A percentile compares a stretch with the other conserved stretches of the same genome.
These are phyloP conservation scores for Malassezia yamatoensis DNA, from an alignment of 1,284 basidiomycete genomes.

Conservation along the genomic window DNA sequence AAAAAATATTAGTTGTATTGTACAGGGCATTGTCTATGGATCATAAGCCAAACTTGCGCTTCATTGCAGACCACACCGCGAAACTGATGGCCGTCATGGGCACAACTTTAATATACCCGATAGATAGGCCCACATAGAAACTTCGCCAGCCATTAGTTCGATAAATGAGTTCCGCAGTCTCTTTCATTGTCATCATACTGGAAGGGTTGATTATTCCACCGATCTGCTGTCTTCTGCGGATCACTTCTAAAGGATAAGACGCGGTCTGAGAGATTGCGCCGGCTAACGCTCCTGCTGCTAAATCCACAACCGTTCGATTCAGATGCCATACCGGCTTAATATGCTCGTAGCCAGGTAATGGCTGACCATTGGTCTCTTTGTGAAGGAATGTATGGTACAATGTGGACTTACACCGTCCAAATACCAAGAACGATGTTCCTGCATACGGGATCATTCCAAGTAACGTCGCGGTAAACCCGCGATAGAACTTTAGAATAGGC, in stretches of 20 bases:
- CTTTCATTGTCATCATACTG: slow-evolving; percentile 35
- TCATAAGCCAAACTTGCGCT: slow-evolving; percentile 37
- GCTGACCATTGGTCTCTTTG: slow-evolving; percentile 18
- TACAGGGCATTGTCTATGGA: background rate
- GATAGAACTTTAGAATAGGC: slow-evolving; percentile 70
- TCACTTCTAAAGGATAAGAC: slow-evolving; percentile 92
- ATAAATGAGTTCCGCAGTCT: slow-evolving; percentile 56
- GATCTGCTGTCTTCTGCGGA: slow-evolving; percentile 88
- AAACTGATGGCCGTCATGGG: slow-evolving; percentile 65
- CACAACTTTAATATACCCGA: slow-evolving; percentile 91
- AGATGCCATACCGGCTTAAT: background rate
- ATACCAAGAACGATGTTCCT: slow-evolving; percentile 76
- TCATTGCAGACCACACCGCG: slow-evolving; percentile 45
- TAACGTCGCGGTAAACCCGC: slow-evolving; percentile 61
- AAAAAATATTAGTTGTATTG: background rate
- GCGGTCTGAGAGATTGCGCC: slow-evolving; percentile 79
- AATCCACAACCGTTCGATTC: slow-evolving; percentile 51
- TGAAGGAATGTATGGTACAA: slow-evolving; percentile 31
- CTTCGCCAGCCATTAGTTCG: slow-evolving; percentile 64
- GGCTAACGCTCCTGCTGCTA: slow-evolving; percentile 77
- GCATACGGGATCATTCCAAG: slow-evolving; percentile 81
- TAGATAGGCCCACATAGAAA: slow-evolving; percentile 84
- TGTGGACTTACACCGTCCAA: slow-evolving; percentile 39
- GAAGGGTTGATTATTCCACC: slow-evolving; percentile 54
- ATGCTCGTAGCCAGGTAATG: background rate